These are phyloP conservation scores for Penicillium sp. DNA, from an alignment of 2,329 filamentous ascomycete species.

Conservation along the genomic window DNA sequence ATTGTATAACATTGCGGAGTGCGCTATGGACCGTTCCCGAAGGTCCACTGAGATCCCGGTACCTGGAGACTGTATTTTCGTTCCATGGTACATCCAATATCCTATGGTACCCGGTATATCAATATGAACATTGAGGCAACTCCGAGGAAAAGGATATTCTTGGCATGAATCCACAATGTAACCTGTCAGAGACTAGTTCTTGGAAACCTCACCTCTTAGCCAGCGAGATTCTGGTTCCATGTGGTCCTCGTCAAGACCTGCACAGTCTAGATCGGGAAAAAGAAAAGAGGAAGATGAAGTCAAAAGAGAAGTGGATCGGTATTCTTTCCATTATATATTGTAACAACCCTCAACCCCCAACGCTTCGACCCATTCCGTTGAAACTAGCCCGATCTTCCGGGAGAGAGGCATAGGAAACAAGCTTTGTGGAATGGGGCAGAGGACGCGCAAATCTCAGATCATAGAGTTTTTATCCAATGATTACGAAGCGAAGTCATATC, in stretches of 20 bases:
- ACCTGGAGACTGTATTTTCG: slow-evolving; percentile 15
- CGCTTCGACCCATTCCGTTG: slow-evolving; percentile 4
- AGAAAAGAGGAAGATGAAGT: neutral
- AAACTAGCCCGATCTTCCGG: slow-evolving; percentile 11
- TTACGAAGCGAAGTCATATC: neutral
- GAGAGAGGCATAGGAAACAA: slow-evolving; percentile 13
- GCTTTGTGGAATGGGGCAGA: slow-evolving; percentile 14
- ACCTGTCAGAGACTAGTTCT: neutral
- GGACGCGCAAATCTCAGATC: neutral
- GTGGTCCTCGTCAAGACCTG: neutral
- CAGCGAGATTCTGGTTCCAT: neutral
- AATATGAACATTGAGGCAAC: neutral
- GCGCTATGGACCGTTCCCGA: slow-evolving; percentile 16
- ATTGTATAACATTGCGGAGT: slow-evolving; percentile 16
- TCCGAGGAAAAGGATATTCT: neutral
- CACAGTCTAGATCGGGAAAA: neutral
- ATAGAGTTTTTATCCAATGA: neutral
- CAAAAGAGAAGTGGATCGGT: neutral
- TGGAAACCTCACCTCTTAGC: neutral
- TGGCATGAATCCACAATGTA: slow-evolving; percentile 4
- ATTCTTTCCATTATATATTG: neutral
- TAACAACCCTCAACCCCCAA: neutral
- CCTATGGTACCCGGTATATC: no score
- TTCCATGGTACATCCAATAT: neutral
- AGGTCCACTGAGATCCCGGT: slow-evolving; percentile 19